Evolutionary conservation across 2,329 filamentous ascomycete species (phyloP), one percentile per base, ranked within the genome.

Genomic region (Diaporthe australafricana): DNA sequence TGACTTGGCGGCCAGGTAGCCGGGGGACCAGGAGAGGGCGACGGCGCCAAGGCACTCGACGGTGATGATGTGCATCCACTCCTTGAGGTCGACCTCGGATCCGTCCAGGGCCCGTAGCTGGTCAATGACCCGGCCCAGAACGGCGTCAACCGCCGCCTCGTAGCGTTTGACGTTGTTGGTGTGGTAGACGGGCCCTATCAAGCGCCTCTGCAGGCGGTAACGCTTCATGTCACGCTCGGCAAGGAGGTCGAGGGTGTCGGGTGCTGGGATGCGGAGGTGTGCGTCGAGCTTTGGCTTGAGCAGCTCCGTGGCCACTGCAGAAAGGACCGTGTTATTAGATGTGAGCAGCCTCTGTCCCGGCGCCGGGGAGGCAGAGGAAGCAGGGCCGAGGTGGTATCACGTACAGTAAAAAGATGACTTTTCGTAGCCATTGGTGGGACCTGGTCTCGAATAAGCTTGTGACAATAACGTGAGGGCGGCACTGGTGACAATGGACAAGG

Each of bases 21-120:
- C 83, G 0, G 87, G 87, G 0, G 87, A 87, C 87, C 87, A 88
- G 0, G 85, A 85, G 1, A 89, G 78, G 0, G 88, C 86, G 2
- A 83, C 77, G 0, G 86, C 85, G 0, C 85, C 83, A 2, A 89
- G 83, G 27, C 84, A 87, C 73, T 89, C 87, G 38, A 89, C 85
- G 1, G 82, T 83, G 22, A 87, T 80, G 70, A 89, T 88, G 77
- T 89, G 87, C 86, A 88, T 88, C 87, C 87, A 89, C 68, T 87
- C 84, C 65, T 85, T 86, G 22, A 89, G 75, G 70, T 88, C 85
- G 5, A 88, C 75, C 35, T 83, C 80, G 1, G 77, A 75, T 0
- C 84, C 85, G 0, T 81, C 56, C 1, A 87, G 75, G 0, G 72
- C 70, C 5, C 76, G 78, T 0, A 89, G 74, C 32, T 80, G 82